These are phyloP conservation scores for Fragaria ananassa DNA, from an alignment of 306 rosid species.

Conservation along the genomic window DNA sequence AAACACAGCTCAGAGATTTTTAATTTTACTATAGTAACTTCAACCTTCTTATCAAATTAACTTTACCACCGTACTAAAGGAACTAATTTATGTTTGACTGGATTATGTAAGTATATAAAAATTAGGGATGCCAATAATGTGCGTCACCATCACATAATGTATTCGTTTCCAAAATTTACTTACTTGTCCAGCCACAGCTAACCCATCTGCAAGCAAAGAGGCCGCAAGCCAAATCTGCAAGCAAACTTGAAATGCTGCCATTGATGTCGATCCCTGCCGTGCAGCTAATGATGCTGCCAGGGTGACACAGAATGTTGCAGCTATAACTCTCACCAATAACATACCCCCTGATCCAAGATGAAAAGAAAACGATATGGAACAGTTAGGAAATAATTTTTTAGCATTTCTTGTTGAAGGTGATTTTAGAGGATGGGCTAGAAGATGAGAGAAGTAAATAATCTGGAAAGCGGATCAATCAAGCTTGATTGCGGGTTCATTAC, in stretches of 20 bases:
- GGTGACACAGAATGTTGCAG: conserved; percentile 75
- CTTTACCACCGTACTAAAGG: not conserved
- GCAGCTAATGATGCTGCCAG: conserved; percentile 75
- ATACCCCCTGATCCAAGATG: conserved; percentile 49
- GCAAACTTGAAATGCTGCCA: conserved; percentile 82
- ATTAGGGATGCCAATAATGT: not conserved
- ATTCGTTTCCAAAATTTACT: conserved; percentile 16
- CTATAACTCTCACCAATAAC: conserved; percentile 63
- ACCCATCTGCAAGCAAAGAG: conserved; percentile 77
- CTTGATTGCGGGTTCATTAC: not conserved
- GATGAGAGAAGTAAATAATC: not conserved
- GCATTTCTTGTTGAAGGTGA: not conserved
- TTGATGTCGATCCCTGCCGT: conserved; percentile 58
- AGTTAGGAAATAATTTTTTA: not conserved
- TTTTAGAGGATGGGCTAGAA: not conserved
- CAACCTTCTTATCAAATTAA: not conserved
- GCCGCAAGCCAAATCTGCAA: conserved; percentile 71
- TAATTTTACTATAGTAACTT: not conserved
- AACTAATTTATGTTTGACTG: not conserved
- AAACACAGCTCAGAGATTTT: not conserved
- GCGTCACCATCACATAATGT: not conserved
- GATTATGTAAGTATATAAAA: not conserved
- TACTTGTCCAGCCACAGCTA: conserved; percentile 83
- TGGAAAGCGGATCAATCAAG: not conserved
- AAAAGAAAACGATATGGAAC: not conserved